Base-by-base conservation (phyloP, 169 alveolate genomes). In the Plasmodium cynomolgi region DNA sequence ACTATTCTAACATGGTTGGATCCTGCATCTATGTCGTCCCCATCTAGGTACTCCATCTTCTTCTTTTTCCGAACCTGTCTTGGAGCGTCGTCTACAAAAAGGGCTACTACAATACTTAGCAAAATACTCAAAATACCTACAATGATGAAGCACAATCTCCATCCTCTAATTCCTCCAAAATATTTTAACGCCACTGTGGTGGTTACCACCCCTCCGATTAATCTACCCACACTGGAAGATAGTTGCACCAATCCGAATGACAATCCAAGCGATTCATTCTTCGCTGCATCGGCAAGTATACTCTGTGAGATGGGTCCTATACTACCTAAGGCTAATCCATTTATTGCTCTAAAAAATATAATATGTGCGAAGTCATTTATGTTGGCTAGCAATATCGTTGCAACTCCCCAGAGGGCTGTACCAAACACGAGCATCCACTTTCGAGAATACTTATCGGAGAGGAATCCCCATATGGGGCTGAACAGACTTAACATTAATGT, bases 401-500 rank as follows among this genome's bases (percentile, higher is more conserved):
- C 96, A 23, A 97, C 72, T 13, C 99, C 99, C 97, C 98, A 97
- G n/a, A 94, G 93, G 9, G 95, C 93, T 39, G 97, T 95, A n/a
- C 98, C 99, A 71, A 95, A 86, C 41, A 97, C 98, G 37, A 97
- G 93, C 81, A 98, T 95, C 96, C 98, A 95, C 77, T 96, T 96
- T 86, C 97, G 83, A 20, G 98, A 96, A 95, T 95, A 95, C 77
- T 96, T 95, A 85, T 98, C 99, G 20, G 98, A 97, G 73, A 97
- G 92, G 71, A 92, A 96, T 13, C 99, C 99, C 99, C 99, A 98
- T 39, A 97, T 91, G 9, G 99, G 99, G 75, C 98, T 95, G 84
- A 96, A 96, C 17, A 96, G 83, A 20, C 98, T 97, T 84, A 97
- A 94, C 91, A 97, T 95, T 72, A 98, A 92, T 11, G 97, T 96